Percentiles rank a stretch among this genome's conserved stretches.
Conservation (phyloP, 805 yeast genomes). For the Candida chilensis region DNA sequence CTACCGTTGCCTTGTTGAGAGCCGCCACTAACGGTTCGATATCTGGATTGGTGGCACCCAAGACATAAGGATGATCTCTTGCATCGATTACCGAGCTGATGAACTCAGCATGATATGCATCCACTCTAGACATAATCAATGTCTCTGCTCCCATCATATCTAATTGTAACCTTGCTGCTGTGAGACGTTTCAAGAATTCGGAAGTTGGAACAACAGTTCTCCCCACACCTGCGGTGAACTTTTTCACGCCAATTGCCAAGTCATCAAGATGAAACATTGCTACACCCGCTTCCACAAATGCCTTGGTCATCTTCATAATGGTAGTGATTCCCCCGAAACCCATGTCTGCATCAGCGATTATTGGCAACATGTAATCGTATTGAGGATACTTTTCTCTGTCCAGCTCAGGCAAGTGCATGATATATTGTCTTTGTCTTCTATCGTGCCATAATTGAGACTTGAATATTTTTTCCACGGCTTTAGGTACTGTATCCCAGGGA, state of each 20-base stretch:
- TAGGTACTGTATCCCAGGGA: too few relatives aligned
- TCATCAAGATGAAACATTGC: conserved; percentile 4
- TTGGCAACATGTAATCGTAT: conserved; percentile 5
- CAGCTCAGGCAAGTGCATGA: conserved; percentile 5
- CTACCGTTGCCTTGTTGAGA: too few relatives aligned
- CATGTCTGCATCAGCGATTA: conserved; percentile 8
- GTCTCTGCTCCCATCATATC: conserved; percentile 8
- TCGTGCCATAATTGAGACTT: conserved; percentile 7
- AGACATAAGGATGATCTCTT: too few relatives aligned
- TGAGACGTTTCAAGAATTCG: conserved; percentile 5
- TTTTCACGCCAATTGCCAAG: conserved; percentile 7
- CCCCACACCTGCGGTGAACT: conserved; percentile 7
- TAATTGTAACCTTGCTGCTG: conserved; percentile 6
- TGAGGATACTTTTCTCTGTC: conserved; percentile 3
- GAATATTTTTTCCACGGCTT: conserved; percentile 4
- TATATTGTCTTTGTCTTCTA: conserved; percentile 5
- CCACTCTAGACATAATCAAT: conserved; percentile 6
- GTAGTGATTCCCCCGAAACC: conserved; percentile 8
- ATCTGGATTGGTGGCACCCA: too few relatives aligned
- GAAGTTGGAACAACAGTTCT: conserved; percentile 7
- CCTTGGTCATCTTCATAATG: conserved; percentile 3
- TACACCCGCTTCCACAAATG: conserved; percentile 6
- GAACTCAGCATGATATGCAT: conserved; percentile 6
- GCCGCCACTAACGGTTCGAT: too few relatives aligned
- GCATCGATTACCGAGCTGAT: too few relatives aligned